Evolutionary conservation across 768 basidiomycete species (phyloP).

Genomic region (Russula dissimulans): DNA sequence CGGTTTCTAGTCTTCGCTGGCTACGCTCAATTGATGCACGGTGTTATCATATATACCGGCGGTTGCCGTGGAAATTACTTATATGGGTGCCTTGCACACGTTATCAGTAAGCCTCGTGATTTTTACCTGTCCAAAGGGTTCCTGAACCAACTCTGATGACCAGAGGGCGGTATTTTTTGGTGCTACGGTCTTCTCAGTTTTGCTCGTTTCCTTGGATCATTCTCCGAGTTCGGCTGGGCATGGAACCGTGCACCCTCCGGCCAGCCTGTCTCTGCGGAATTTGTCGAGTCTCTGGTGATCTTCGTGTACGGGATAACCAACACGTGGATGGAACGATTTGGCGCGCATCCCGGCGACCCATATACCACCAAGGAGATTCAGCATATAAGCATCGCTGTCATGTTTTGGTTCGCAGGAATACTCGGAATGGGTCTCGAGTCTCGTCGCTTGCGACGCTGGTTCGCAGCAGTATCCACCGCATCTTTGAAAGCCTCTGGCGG

Average conservation of each 20-base stretch:
- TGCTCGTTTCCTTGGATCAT: constrained; percentile 89
- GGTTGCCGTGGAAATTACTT: constrained; percentile 71
- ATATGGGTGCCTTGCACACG: constrained; percentile 82
- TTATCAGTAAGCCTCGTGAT: constrained; percentile 60
- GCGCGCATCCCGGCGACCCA: constrained; percentile 68
- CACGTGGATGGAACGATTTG: constrained; percentile 96
- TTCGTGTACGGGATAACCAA: constrained; percentile 86
- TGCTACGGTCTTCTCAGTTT: constrained; percentile 83
- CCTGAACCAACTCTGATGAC: constrained; percentile 4
- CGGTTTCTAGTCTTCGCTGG: constrained; percentile 62
- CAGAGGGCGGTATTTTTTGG: constrained; percentile 91
- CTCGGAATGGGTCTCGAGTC: constrained; percentile 88
- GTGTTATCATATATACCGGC: constrained; percentile 77
- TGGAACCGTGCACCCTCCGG: constrained; percentile 67
- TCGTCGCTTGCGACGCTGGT: constrained; percentile 58
- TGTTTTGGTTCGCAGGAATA: constrained; percentile 93
- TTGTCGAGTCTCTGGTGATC: constrained; percentile 71
- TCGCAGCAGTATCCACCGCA: constrained; percentile 47
- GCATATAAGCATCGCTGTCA: constrained; percentile 90
- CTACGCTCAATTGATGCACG: constrained; percentile 54
- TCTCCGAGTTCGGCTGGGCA: constrained; percentile 84
- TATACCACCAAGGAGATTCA: constrained; percentile 89
- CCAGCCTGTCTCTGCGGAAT: constrained; percentile 51
- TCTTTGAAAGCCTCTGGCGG: constrained; percentile 21
- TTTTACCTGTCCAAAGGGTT: neutral